A percentile compares a stretch with the other conserved stretches of the same genome.
These are phyloP conservation scores for Trypanosoma vivax DNA, from an alignment of 208 protist genomes.

Conservation along the genomic window DNA sequence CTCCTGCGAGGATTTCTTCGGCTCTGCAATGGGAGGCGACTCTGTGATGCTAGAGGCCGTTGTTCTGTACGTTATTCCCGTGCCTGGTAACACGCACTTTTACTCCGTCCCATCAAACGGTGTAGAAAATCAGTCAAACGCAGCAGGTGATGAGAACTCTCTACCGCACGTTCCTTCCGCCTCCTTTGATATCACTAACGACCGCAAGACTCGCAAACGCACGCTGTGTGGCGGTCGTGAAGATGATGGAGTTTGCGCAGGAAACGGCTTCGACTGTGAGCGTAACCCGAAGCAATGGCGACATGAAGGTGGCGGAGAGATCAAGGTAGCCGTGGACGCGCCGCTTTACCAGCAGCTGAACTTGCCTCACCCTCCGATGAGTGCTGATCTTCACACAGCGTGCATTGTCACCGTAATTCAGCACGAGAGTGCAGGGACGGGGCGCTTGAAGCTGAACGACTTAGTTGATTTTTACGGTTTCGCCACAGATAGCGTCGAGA, in stretches of 20 bases:
- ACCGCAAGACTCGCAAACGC: slow-evolving; percentile 16
- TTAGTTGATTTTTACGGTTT: slow-evolving; percentile 75
- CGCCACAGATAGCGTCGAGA: slow-evolving; percentile 32
- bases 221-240: not conserved
- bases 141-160: not conserved
- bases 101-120: slow-evolving; percentile 29
- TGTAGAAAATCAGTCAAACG: no score
- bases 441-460: slow-evolving; percentile 48
- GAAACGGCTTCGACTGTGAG: not conserved
- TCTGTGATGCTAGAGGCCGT: slow-evolving; percentile 45
- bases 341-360: slow-evolving; percentile 21
- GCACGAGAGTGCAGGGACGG: not conserved
- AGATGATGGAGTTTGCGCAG: not conserved
- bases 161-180: not conserved
- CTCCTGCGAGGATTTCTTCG: slow-evolving; percentile 33
- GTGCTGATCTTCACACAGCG: slow-evolving; percentile 13
- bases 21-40: slow-evolving; percentile 4
- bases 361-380: slow-evolving; percentile 27
- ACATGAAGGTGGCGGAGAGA: slow-evolving; percentile 1
- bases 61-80: slow-evolving; percentile 70
- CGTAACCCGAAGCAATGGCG: slow-evolving; percentile 1
- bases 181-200: not conserved
- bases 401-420: slow-evolving; percentile 38
- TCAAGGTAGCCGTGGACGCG: not conserved
- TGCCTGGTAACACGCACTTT: slow-evolving; percentile 69